Evolutionary conservation across 1,139 yeast genomes (phyloP), one percentile per base, ranked within the genome.

Genomic region (Kluyveromyces sp.): DNA sequence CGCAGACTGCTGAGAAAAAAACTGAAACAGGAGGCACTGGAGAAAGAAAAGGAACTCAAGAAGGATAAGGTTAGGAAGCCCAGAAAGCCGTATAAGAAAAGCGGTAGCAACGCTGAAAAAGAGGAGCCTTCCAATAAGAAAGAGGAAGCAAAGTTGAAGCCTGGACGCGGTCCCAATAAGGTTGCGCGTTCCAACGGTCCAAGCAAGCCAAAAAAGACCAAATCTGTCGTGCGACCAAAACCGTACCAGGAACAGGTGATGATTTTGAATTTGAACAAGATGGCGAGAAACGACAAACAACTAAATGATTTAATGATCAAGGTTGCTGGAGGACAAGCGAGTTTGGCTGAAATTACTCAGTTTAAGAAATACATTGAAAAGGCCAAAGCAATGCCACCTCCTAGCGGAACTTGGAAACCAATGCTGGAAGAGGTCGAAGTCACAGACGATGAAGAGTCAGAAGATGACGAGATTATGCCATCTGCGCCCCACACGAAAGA

Each of bases 281-380:
- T 89, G 62, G 96, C 96, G 0, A 73, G 84, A 38, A 71, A 74
- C 3, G 94, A 88, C 55, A 71, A 77, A 1, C 73, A 79, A 6
- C 64, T 89, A 42, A 82, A 79, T 52, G 66, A 74, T 2, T 66
- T 89, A 43, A 87, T 89, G 96, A 78, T 80, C 49, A 74, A 73
- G 4, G 95, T 89, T 2, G 96, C 97, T 0, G 75, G 80, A 48
- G 95, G 95, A 2, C 71, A 70, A 26, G 95, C 96, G 0, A 63
- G 79, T 0, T 74, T 77, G 1, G 79, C 74, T 7, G 92, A 87
- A 59, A 82, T 89, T 19, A 68, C 75, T 30, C 78, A 77, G 33
- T 88, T 88, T 60, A 94, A 87, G 61, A 80, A 75, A n/a, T 84
- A 82, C 54, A 86, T 88, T 44, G 74, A 71, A 46, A 70, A 80